Conservation (phyloP, 805 yeast species). For the Myxozyma neotropica region DNA sequence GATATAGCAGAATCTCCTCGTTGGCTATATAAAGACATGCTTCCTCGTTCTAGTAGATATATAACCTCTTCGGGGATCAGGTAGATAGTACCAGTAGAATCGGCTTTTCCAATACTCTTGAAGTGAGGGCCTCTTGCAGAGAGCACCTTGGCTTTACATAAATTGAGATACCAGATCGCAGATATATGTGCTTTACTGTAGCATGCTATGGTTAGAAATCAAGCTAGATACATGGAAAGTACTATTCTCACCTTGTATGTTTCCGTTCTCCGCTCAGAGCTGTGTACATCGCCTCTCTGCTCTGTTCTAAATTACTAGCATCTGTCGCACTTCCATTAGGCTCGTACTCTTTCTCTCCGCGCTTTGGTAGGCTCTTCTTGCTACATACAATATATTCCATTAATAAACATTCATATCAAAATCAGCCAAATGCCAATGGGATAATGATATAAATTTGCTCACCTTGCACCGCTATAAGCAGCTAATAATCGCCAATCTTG, state of each 20-base stretch:
- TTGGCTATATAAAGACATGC: constrained; percentile 48
- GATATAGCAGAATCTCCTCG: constrained; percentile 51
- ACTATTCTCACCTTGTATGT: constrained; percentile 36
- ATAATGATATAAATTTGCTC: not conserved
- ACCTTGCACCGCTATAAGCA: constrained; percentile 7
- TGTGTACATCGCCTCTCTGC: constrained; percentile 70
- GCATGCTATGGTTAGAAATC: not conserved
- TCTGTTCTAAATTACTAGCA: constrained; percentile 49
- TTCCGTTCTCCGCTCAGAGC: constrained; percentile 52
- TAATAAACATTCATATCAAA: not conserved
- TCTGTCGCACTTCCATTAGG: constrained; percentile 74
- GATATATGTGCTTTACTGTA: constrained; percentile 52
- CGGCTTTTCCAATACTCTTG: constrained; percentile 69
- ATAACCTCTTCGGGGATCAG: constrained; percentile 69
- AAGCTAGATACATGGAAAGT: not conserved
- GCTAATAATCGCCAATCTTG: constrained; percentile 47
- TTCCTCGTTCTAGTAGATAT: constrained; percentile 81
- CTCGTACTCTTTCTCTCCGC: constrained; percentile 85
- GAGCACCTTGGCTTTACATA: constrained; percentile 45
- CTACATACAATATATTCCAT: not conserved
- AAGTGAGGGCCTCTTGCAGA: constrained; percentile 73
- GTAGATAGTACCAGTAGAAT: constrained; percentile 52
- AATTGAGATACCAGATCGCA: constrained; percentile 51
- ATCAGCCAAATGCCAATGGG: too few relatives aligned
- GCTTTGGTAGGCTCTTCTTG: constrained; percentile 52